Percentiles rank a stretch among this genome's conserved stretches.
Evolutionary conservation across 192 early-diverging fungal species (phyloP).

Genomic region (Podila verticillata): DNA sequence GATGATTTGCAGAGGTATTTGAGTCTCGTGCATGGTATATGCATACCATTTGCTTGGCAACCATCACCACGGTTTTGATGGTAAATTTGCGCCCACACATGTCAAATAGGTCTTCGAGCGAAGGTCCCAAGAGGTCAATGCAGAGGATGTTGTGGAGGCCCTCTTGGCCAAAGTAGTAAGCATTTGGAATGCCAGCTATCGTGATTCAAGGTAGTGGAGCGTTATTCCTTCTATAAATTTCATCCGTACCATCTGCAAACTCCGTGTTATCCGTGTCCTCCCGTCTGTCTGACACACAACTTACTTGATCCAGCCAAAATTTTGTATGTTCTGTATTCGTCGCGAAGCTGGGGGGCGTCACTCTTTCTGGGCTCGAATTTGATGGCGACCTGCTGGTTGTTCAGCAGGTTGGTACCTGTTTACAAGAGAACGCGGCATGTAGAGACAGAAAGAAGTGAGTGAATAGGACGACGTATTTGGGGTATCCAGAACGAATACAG

Average conservation of each 20-base stretch:
- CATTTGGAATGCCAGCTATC: slow-evolving; percentile 85
- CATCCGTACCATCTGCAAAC: not conserved
- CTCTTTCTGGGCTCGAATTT: slow-evolving; percentile 96
- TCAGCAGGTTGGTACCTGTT: slow-evolving; percentile 85
- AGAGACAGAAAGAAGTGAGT: not conserved
- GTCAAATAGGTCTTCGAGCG: slow-evolving; percentile 96
- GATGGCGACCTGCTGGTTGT: slow-evolving; percentile 93
- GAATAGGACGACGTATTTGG: not conserved
- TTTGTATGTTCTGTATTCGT: slow-evolving; percentile 96
- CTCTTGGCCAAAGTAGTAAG: slow-evolving; percentile 97
- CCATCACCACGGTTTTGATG: slow-evolving; percentile 93
- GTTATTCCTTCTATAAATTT: not conserved
- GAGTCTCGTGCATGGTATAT: too few relatives aligned
- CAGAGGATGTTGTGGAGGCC: slow-evolving; percentile 94
- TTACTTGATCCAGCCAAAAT: slow-evolving; percentile 80
- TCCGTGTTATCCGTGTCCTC: too few relatives aligned
- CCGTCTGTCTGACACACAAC: not conserved
- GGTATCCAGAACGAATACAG: not conserved
- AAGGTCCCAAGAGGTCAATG: slow-evolving; percentile 93
- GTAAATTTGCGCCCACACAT: slow-evolving; percentile 89
- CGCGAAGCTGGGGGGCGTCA: slow-evolving; percentile 95
- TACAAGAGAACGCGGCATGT: not conserved
- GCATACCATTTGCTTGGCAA: slow-evolving; percentile 92
- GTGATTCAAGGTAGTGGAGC: not conserved
- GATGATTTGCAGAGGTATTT: too few relatives aligned